A percentile compares a stretch with the other conserved stretches of the same genome.
Conservation (phyloP, 2,329 filamentous ascomycete species). For the Fusarium robinianum region DNA sequence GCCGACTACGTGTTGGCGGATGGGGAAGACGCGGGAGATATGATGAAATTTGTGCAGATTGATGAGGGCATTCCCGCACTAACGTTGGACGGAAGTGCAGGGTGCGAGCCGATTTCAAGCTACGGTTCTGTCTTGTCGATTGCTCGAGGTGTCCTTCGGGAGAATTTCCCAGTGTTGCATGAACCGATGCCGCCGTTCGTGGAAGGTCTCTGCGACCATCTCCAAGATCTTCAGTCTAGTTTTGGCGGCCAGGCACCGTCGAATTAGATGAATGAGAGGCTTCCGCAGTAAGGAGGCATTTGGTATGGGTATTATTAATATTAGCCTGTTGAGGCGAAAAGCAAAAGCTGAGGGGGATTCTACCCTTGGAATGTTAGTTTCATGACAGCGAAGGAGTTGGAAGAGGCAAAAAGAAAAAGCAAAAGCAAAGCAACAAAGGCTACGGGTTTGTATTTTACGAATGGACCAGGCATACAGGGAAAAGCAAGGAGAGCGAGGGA, state of each 20-base stretch:
- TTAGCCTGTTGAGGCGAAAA: not conserved
- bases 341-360: not conserved
- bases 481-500: too few relatives aligned
- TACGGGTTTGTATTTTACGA: too few relatives aligned
- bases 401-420: conserved; percentile 13
- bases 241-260: conserved; percentile 4
- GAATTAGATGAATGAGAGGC: too few relatives aligned
- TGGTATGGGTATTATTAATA: not conserved
- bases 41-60: conserved; percentile 24
- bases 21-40: conserved; percentile 21
- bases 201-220: conserved; percentile 26
- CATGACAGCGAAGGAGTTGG: conserved; percentile 31
- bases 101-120: conserved; percentile 26
- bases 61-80: conserved; percentile 25
- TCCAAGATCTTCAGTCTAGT: conserved; percentile 22
- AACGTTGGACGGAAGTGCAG: conserved; percentile 14
- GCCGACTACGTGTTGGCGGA: conserved; percentile 24
- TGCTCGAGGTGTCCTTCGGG: conserved; percentile 22
- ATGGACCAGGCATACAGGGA: too few relatives aligned
- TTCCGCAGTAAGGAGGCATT: not conserved
- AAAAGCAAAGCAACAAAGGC: too few relatives aligned
- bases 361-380: not conserved
- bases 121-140: conserved; percentile 17
- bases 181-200: conserved; percentile 31
- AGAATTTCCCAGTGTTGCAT: conserved; percentile 24